Base-by-base conservation (phyloP, 2,329 filamentous ascomycete species). In the Neonectria hederae region DNA sequence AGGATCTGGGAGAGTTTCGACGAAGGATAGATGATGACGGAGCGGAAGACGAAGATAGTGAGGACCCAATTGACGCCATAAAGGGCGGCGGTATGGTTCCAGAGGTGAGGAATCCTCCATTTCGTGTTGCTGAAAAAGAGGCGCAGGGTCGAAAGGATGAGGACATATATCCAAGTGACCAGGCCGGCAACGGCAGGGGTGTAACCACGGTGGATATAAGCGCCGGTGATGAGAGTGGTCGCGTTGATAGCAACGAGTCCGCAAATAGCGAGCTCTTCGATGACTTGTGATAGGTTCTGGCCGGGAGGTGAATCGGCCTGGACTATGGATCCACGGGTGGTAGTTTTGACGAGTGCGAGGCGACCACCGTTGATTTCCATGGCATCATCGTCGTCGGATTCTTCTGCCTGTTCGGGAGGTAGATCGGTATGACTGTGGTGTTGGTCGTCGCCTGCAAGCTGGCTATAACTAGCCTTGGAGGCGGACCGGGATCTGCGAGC, bases 31-130 rank as follows among this genome's bases (percentile, higher is more conserved):
- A 98, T 89, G 63, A 98, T 80, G 56, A 88, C 90, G 3, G 95
- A 97, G 62, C 96, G 93, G 82, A 98, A 96, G 6, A 95, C 80
- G 70, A 93, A 83, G 24, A 95, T 67, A 9, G 86, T 84, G 74
- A 94, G 90, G 5, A 96, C 74, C 93, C 95, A 99, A 76, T 94
- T 90, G 58, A 89, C 82, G 59, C 87, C 86, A 78, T 99, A 99
- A 58, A 99, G 88, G 67, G 86, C 81, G 21, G 93, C 92, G 0
- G 96, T 98, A 79, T 99, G 96, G 76, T 95, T 94, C 96, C 96
- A 99, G 9, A 98, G 82, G 63, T 87, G 85, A 9, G 91, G 90
- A 14, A 96, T 77, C 78, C 77, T 86, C 86, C 81, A 93, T 84
- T 83, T 88, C 73, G 81, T 88, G 80, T 82, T 88, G 78, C 78